A percentile compares a stretch with the other conserved stretches of the same genome.
These are phyloP conservation scores for Pachysolen tannophilus DNA, from an alignment of 805 yeast species.

Conservation along the genomic window DNA sequence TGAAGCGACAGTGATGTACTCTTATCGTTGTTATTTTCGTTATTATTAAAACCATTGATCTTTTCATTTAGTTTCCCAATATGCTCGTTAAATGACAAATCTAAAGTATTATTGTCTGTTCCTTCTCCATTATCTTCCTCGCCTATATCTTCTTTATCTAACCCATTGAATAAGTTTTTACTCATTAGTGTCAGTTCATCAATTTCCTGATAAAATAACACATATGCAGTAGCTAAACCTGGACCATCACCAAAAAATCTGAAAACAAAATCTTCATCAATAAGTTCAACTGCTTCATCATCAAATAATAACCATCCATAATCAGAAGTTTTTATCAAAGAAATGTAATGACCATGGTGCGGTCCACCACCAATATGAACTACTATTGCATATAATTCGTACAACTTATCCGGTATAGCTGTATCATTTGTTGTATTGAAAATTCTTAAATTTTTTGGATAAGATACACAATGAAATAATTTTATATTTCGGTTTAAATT, in stretches of 20 bases:
- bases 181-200: conserved; percentile 27
- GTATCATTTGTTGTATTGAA: conserved; percentile 59
- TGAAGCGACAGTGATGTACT: too few species aligned
- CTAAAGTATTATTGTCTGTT: neutral
- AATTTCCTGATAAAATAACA: conserved; percentile 58
- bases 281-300: conserved; percentile 89
- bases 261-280: conserved; percentile 74
- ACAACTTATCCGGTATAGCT: conserved; percentile 45
- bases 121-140: conserved; percentile 1
- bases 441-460: conserved; percentile 65
- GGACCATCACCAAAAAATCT: conserved; percentile 84
- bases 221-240: conserved; percentile 87
- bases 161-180: conserved; percentile 21
- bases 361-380: conserved; percentile 98
- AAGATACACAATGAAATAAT: conserved; percentile 75
- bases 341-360: conserved; percentile 93
- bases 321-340: conserved; percentile 68
- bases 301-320: conserved; percentile 91
- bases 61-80: conserved; percentile 6
- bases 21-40: too few species aligned
- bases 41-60: too few species aligned
- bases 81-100: conserved; percentile 4
- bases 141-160: conserved; percentile 18
- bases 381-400: conserved; percentile 79
- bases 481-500: conserved; percentile 74